phyloP scores from a whole-genome alignment of 2,329 filamentous ascomycete species.

The Didymella exigua region DNA sequence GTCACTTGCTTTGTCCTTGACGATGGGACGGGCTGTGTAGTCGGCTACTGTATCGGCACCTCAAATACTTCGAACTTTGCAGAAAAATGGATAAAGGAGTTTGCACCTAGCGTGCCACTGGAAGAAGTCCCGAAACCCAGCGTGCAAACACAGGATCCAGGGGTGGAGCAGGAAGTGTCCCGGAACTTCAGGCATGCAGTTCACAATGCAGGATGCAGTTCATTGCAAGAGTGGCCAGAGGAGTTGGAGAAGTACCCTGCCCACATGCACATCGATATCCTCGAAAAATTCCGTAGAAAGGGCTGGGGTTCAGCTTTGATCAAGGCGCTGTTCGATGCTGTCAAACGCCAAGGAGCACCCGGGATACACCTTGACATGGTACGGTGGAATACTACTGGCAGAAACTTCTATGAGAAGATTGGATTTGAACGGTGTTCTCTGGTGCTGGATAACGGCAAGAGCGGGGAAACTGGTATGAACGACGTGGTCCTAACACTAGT shows the following conservation, averaged over 20 bases:
- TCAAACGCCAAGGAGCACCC: conserved; percentile 29
- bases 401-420: conserved; percentile 36
- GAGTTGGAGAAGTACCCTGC: conserved; percentile 39
- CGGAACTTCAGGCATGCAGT: conserved; percentile 24
- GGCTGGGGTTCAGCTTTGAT: conserved; percentile 42
- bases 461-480: conserved; percentile 32
- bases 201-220: conserved; percentile 32
- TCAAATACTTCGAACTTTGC: conserved; percentile 35
- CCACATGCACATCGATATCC: conserved; percentile 48
- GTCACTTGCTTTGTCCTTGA: conserved; percentile 46
- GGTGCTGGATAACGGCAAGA: conserved; percentile 36
- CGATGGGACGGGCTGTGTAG: conserved; percentile 36
- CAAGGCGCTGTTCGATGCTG: conserved; percentile 26
- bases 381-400: conserved; percentile 35
- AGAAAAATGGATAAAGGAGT: conserved; percentile 34
- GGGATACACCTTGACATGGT: conserved; percentile 49
- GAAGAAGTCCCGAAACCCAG: conserved; percentile 24
- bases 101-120: conserved; percentile 32
- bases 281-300: conserved; percentile 40
- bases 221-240: conserved; percentile 24
- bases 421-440: conserved; percentile 31
- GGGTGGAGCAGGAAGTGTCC: conserved; percentile 29
- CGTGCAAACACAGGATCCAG: conserved; percentile 4
- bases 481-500: conserved; percentile 34
- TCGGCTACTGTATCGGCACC: conserved; percentile 49